These are phyloP conservation scores for Ophiostoma sp. DNA, from an alignment of 2,329 filamentous ascomycete genomes.

Conservation along the genomic window DNA sequence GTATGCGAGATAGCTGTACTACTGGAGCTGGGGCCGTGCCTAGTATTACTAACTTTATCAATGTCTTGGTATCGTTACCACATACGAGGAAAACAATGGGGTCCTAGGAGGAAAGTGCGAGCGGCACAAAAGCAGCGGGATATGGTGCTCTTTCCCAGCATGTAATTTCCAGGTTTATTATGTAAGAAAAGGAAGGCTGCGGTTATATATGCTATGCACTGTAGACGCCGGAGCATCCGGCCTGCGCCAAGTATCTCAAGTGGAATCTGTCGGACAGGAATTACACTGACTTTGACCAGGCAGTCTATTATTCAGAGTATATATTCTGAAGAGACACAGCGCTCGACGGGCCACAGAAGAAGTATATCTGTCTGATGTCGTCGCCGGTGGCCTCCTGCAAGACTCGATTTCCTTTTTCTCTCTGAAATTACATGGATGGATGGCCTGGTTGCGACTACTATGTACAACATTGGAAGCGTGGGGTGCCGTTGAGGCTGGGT, in stretches of 20 bases:
- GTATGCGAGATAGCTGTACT: background rate
- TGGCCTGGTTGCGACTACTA: no score
- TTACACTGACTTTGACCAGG: background rate
- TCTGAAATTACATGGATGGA: background rate
- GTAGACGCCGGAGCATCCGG: slow-evolving; percentile 10
- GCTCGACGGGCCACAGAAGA: background rate
- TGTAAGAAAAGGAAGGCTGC: background rate
- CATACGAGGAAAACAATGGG: slow-evolving; percentile 5
- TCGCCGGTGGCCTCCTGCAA: background rate
- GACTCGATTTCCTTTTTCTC: no score
- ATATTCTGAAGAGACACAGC: background rate
- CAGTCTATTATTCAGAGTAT: background rate
- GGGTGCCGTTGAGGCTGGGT: background rate
- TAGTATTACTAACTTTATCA: slow-evolving; percentile 1
- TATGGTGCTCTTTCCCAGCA: background rate
- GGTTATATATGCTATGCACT: background rate
- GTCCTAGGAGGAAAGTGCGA: background rate
- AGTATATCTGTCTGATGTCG: background rate
- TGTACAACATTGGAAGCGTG: no score
- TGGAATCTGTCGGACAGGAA: background rate
- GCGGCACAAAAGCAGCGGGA: background rate
- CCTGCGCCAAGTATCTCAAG: background rate
- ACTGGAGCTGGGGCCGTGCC: background rate
- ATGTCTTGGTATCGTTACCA: slow-evolving; percentile 10
- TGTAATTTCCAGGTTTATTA: background rate